Percentiles rank a stretch among this genome's conserved stretches.
These are phyloP conservation scores for Hemileia vastatrix DNA, from an alignment of 1,284 basidiomycete genomes.

Conservation along the genomic window DNA sequence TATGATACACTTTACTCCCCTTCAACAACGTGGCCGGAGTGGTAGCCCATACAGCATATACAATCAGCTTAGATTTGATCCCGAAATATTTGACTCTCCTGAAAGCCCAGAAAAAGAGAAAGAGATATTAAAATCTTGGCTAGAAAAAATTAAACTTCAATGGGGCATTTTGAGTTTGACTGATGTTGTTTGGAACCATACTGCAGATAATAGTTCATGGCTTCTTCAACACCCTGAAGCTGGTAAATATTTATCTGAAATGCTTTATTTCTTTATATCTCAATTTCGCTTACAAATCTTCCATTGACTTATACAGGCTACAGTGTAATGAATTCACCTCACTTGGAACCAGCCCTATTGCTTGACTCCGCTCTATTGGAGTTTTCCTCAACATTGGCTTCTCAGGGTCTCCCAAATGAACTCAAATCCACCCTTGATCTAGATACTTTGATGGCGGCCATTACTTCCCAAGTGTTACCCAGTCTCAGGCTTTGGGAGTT, in stretches of 20 bases:
- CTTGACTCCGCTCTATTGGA: constrained; percentile 72
- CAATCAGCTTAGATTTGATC: constrained; percentile 72
- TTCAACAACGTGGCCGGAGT: constrained; percentile 77
- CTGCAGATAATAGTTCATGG: constrained; percentile 84
- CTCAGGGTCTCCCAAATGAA: constrained; percentile 58
- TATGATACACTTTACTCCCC: constrained; percentile 74
- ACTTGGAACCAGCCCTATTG: constrained; percentile 75
- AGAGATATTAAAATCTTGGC: constrained; percentile 53
- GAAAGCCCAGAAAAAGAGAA: constrained; percentile 48
- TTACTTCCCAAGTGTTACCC: constrained; percentile 55
- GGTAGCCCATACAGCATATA: constrained; percentile 84
- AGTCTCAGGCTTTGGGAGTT: constrained; percentile 74
- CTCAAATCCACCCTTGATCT: constrained; percentile 61
- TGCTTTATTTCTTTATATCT: neutral
- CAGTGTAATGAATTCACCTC: constrained; percentile 76
- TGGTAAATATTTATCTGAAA: constrained; percentile 51
- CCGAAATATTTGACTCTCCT: constrained; percentile 54
- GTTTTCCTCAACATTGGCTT: constrained; percentile 59
- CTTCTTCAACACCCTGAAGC: constrained; percentile 86
- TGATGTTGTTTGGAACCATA: constrained; percentile 91
- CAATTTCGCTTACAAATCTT: neutral
- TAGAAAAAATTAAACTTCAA: constrained; percentile 63
- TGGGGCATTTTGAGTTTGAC: constrained; percentile 79
- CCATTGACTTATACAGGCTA: constrained; percentile 55
- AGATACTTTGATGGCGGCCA: constrained; percentile 55